phyloP scores from a whole-genome alignment of 2,329 filamentous ascomycete species.

The Metarhizium rileyi region DNA sequence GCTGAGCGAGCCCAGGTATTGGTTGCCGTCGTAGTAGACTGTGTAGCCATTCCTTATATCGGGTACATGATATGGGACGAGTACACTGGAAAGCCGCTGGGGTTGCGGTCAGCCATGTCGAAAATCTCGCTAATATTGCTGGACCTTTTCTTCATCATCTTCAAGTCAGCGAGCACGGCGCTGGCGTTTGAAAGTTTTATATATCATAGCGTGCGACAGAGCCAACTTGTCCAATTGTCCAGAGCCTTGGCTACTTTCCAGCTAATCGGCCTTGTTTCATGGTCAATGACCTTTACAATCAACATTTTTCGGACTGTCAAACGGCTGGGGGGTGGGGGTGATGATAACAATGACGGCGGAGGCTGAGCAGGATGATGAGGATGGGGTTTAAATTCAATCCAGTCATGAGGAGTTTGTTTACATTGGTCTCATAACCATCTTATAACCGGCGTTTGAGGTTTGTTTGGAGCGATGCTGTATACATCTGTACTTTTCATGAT shows the following conservation, averaged over 20 bases:
- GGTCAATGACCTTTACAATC: slow-evolving; percentile 81
- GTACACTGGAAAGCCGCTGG: slow-evolving; percentile 87
- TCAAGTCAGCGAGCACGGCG: slow-evolving; percentile 87
- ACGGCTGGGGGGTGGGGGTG: slow-evolving; percentile 46
- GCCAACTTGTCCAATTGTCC: slow-evolving; percentile 41
- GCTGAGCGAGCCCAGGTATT: slow-evolving; percentile 66
- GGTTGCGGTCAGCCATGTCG: slow-evolving; percentile 69
- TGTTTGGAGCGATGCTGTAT: no score
- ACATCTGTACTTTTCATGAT: no score
- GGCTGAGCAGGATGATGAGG: neutral
- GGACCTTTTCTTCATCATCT: slow-evolving; percentile 94
- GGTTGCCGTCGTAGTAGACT: slow-evolving; percentile 84
- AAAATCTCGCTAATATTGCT: slow-evolving; percentile 86
- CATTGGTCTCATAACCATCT: no score
- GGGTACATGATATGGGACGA: slow-evolving; percentile 94
- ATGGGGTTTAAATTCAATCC: no score
- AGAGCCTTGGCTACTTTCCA: slow-evolving; percentile 69
- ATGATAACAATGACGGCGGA: slow-evolving; percentile 3
- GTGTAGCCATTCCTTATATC: slow-evolving; percentile 80
- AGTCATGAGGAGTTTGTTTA: neutral
- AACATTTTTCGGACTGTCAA: slow-evolving; percentile 67
- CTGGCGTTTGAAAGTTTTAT: slow-evolving; percentile 81
- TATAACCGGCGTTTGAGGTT: no score
- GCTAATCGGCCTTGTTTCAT: slow-evolving; percentile 74
- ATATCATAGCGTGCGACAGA: slow-evolving; percentile 32